phyloP scores from a whole-genome alignment of 2,329 filamentous ascomycete species.

The Aspergillus fischeri region DNA sequence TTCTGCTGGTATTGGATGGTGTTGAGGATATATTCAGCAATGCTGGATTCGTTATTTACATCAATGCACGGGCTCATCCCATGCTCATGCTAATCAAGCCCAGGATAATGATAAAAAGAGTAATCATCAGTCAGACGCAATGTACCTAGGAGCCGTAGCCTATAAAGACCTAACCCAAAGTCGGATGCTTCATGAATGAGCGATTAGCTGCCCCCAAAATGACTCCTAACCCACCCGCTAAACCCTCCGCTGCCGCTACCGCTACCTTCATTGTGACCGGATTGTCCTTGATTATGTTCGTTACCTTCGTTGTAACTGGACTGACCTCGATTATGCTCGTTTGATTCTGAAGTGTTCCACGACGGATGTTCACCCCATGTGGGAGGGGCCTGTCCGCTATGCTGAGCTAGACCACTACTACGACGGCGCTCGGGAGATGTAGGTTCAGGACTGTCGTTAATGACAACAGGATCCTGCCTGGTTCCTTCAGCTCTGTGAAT shows the following conservation, averaged over 20 bases:
- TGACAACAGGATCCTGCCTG: slow-evolving; percentile 15
- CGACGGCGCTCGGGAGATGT: slow-evolving; percentile 7
- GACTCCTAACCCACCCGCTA: slow-evolving; percentile 23
- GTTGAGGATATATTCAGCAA: neutral
- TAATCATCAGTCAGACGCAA: neutral
- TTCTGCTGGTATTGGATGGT: neutral
- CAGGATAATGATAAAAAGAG: neutral
- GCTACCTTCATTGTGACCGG: slow-evolving; percentile 9
- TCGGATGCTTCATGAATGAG: neutral
- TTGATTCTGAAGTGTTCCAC: neutral
- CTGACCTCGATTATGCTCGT: slow-evolving; percentile 2
- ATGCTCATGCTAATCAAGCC: neutral
- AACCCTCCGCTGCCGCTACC: slow-evolving; percentile 12
- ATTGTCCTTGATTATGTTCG: slow-evolving; percentile 4
- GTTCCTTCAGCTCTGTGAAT: slow-evolving; percentile 11
- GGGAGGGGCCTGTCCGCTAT: slow-evolving; percentile 2
- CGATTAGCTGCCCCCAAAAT: slow-evolving; percentile 19
- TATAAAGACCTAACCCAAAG: neutral
- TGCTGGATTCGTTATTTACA: neutral
- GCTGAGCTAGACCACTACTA: neutral
- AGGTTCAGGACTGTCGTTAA: slow-evolving; percentile 14
- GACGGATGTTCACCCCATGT: slow-evolving; percentile 1
- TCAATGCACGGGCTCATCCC: neutral
- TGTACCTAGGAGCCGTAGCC: neutral
- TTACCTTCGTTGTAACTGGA: slow-evolving; percentile 9